Evolutionary conservation across 2,329 filamentous ascomycete genomes (phyloP).

Genomic region (Fusarium sp.): DNA sequence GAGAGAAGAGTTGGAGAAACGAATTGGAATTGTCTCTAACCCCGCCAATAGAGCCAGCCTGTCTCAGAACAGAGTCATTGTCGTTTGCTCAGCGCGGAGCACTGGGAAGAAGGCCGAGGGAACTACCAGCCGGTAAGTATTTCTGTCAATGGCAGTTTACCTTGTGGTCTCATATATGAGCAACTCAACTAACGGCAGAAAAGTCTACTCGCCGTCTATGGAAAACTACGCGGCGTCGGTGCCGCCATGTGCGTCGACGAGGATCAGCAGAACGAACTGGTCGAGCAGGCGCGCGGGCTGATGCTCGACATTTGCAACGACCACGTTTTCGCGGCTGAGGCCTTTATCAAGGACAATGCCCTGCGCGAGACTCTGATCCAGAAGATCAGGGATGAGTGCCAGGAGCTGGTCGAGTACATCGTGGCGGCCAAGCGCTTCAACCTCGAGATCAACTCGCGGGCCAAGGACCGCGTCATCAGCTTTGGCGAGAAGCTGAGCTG

Average conservation of each 20-base stretch:
- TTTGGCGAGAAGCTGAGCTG: conserved; percentile 97
- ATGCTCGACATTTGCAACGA: conserved; percentile 86
- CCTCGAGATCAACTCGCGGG: conserved; percentile 79
- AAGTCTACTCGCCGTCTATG: conserved; percentile 69
- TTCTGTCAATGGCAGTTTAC: not conserved
- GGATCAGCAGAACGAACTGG: conserved; percentile 60
- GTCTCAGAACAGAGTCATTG: conserved; percentile 78
- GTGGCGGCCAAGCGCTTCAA: conserved; percentile 73
- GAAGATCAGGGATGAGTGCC: conserved; percentile 82
- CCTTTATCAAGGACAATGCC: conserved; percentile 66
- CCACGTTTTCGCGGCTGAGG: conserved; percentile 78
- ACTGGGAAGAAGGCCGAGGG: conserved; percentile 94
- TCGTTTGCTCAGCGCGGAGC: conserved; percentile 96
- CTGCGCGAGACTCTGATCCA: conserved; percentile 69
- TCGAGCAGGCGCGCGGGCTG: conserved; percentile 75
- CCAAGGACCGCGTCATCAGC: conserved; percentile 89
- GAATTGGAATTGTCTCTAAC: conserved; percentile 26
- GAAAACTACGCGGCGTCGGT: conserved; percentile 65
- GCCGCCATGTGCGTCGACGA: conserved; percentile 63
- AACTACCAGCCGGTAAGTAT: conserved; percentile 89
- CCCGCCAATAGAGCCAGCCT: conserved; percentile 57
- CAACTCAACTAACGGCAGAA: not conserved
- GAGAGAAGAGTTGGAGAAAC: conserved; percentile 3
- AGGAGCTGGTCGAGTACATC: conserved; percentile 80
- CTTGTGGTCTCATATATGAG: not conserved